phyloP scores from a whole-genome alignment of 1,284 basidiomycete species.

The Flammula alnicola region DNA sequence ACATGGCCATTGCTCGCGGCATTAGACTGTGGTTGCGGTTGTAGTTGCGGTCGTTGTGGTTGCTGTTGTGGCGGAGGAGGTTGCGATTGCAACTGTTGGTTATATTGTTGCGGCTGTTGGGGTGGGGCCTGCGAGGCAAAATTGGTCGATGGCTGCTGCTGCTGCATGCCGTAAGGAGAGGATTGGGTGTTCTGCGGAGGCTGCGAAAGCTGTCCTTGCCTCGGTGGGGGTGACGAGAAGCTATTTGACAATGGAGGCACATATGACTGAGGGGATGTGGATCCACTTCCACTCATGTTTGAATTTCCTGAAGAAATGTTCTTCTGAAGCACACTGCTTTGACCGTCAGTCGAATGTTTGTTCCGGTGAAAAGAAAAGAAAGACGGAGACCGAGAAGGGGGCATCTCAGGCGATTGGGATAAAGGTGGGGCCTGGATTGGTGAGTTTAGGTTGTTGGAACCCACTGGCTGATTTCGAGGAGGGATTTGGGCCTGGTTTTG shows the following conservation, averaged over 20 bases:
- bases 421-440: slow-evolving; percentile 2
- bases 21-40: slow-evolving; percentile 20
- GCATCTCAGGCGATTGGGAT: slow-evolving; percentile 21
- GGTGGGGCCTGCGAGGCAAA: slow-evolving; percentile 6
- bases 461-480: slow-evolving; percentile 5
- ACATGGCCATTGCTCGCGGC: slow-evolving; percentile 11
- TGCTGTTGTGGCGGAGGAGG: slow-evolving; percentile 22
- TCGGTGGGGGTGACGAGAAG: slow-evolving; percentile 10
- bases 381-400: slow-evolving; percentile 34
- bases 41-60: slow-evolving; percentile 13
- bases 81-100: slow-evolving; percentile 19
- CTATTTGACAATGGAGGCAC: slow-evolving; percentile 17
- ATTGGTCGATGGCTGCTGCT: slow-evolving; percentile 11
- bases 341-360: slow-evolving; percentile 23
- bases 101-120: slow-evolving; percentile 16
- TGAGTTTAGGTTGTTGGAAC: neutral
- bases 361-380: slow-evolving; percentile 36
- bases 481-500: slow-evolving; percentile 8
- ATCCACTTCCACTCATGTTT: too few species aligned
- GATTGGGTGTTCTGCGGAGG: slow-evolving; percentile 23
- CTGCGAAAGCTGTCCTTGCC: slow-evolving; percentile 15
- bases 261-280: slow-evolving; percentile 17
- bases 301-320: too few species aligned
- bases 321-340: slow-evolving; percentile 18
- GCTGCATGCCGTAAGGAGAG: slow-evolving; percentile 5